Conservation (phyloP, 768 basidiomycete species). For the Termitomyces sp. region DNA sequence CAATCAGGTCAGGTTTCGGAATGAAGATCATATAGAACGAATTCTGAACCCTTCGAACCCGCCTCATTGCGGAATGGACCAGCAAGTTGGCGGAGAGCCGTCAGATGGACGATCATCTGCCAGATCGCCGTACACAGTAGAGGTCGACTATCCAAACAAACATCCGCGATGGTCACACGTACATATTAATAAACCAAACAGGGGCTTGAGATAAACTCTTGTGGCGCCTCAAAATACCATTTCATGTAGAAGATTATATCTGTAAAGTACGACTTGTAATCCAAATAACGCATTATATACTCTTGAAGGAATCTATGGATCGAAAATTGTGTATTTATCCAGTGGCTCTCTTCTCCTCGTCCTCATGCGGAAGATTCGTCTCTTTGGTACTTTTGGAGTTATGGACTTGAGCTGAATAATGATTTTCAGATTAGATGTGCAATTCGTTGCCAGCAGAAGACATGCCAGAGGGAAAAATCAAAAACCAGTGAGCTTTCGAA, state of each 20-base stretch:
- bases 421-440: conserved; percentile 16
- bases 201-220: conserved; percentile 1
- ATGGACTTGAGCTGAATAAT: conserved; percentile 21
- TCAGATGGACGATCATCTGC: conserved; percentile 14
- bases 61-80: conserved; percentile 19
- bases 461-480: conserved; percentile 54
- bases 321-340: conserved; percentile 22
- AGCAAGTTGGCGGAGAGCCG: conserved; percentile 15
- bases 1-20: conserved; percentile 12
- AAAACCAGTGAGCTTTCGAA: conserved; percentile 65
- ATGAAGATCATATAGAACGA: conserved; percentile 10
- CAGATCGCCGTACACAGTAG: conserved; percentile 18
- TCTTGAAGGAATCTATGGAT: conserved; percentile 6
- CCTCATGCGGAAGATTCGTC: conserved; percentile 21
- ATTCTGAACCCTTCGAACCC: conserved; percentile 4
- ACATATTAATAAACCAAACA: background rate
- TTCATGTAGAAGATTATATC: background rate
- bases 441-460: conserved; percentile 27
- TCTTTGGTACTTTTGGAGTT: conserved; percentile 17
- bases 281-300: conserved; percentile 9
- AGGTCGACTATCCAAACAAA: background rate
- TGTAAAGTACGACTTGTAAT: background rate
- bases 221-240: conserved; percentile 8
- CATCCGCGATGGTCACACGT: background rate
- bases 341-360: conserved; percentile 49